phyloP scores from a whole-genome alignment of 2,329 filamentous ascomycete species.

The Aureobasidium sp. region DNA sequence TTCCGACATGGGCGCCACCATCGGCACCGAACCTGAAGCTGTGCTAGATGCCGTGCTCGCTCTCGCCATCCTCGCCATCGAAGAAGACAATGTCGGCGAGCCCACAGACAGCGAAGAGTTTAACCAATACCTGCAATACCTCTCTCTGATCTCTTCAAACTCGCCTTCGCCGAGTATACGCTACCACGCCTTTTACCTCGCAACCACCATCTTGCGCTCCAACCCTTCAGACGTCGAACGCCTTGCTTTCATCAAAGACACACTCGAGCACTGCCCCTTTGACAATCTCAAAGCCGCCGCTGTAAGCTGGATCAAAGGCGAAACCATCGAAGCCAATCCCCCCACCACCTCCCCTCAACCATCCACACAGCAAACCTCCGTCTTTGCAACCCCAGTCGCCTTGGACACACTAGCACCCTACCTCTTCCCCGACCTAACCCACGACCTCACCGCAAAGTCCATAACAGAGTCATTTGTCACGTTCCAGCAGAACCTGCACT shows the following conservation, averaged over 20 bases:
- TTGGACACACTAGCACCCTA: slow-evolving; percentile 43
- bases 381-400: slow-evolving; percentile 43
- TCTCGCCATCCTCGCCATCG: slow-evolving; percentile 45
- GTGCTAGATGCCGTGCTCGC: slow-evolving; percentile 49
- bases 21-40: slow-evolving; percentile 43
- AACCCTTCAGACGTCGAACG: slow-evolving; percentile 47
- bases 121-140: slow-evolving; percentile 45
- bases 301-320: slow-evolving; percentile 55
- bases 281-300: slow-evolving; percentile 51
- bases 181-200: slow-evolving; percentile 44
- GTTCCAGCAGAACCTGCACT: slow-evolving; percentile 46
- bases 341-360: slow-evolving; percentile 15
- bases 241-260: slow-evolving; percentile 48
- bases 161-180: slow-evolving; percentile 41
- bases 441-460: slow-evolving; percentile 34
- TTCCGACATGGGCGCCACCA: slow-evolving; percentile 29
- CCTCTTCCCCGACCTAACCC: slow-evolving; percentile 45
- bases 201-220: slow-evolving; percentile 44
- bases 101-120: slow-evolving; percentile 47
- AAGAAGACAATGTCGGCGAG: slow-evolving; percentile 38
- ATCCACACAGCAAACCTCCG: slow-evolving; percentile 22
- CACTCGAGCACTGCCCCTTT: slow-evolving; percentile 48
- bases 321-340: slow-evolving; percentile 45
- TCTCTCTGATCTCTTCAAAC: slow-evolving; percentile 43
- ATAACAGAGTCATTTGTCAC: slow-evolving; percentile 36